Evolutionary conservation across 2,329 filamentous ascomycete species (phyloP), one percentile per base, ranked within the genome.

Genomic region (Aspergillus sergii): DNA sequence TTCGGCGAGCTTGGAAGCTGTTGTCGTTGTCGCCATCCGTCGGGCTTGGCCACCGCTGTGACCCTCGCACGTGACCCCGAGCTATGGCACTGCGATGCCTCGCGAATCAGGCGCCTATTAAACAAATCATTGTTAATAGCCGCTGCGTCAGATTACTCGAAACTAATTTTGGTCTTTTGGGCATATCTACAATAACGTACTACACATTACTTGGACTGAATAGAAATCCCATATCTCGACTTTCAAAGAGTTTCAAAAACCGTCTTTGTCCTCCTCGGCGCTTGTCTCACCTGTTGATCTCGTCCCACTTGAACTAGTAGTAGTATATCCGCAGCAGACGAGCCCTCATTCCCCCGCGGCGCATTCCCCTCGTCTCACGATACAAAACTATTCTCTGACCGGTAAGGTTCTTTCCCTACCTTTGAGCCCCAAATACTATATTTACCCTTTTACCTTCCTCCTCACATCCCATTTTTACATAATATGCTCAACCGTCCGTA

Each of bases 11-110:
- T 63, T 60, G 61, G 64, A 66, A 69, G 65, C 66, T 70, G 65
- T 54, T 60, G 64, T 60, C 68, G 62, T 69, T 62, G 64, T 64
- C 62, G 62, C 64, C 67, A 65, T 68, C 62, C 51, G 59, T 39
- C 54, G 58, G 34, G 61, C 58, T 53, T 63, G 58, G 48, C 60
- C 66, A 63, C 48, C 48, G 46, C 50, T 30, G 23, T 48, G 39
- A 41, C 16, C 28, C 48, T 14, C 8, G 19, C 66, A 69, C 63
- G 63, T 67, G 64, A 63, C 10, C 41, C 5, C 1, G 11, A 39
- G 50, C 51, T 14, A 45, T 55, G 61, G 54, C 64, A 67, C 67
- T 69, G 66, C 3, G 19, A 1, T 60, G 58, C 61, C 64, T 70
- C 53, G 34, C 28, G 63, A 68, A 67, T 69, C 68, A 34, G 61